Evolutionary conservation across 2,329 filamentous ascomycete genomes (phyloP).

Genomic region (Ilyonectria destructans): DNA sequence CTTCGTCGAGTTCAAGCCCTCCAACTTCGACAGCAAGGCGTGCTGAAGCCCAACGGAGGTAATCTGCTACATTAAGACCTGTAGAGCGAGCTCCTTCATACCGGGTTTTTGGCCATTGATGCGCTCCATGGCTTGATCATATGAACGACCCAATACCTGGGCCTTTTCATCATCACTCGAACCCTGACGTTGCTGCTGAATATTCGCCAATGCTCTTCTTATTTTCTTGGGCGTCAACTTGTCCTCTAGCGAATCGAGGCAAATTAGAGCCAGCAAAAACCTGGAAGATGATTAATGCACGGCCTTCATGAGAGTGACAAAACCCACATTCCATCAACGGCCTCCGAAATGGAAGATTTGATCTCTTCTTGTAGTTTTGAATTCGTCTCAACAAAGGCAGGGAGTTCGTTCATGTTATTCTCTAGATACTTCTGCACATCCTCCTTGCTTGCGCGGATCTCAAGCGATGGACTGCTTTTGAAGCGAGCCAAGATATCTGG

Average conservation of each 20-base stretch:
- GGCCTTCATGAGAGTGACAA: background rate
- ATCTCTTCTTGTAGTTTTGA: conserved; percentile 20
- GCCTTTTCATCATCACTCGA: conserved; percentile 8
- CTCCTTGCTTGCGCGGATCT: conserved; percentile 15
- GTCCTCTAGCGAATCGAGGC: conserved; percentile 11
- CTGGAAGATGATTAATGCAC: conserved; percentile 2
- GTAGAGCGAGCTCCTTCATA: background rate
- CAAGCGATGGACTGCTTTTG: background rate
- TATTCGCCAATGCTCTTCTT: conserved; percentile 10
- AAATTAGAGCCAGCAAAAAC: conserved; percentile 17
- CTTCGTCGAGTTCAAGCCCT: conserved; percentile 15
- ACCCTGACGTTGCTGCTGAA: conserved; percentile 4
- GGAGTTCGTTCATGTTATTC: conserved; percentile 21
- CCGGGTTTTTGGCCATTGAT: background rate
- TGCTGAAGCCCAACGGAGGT: conserved; percentile 11
- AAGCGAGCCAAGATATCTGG: conserved; percentile 12
- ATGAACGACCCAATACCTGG: conserved; percentile 4
- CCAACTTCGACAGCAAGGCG: conserved; percentile 18
- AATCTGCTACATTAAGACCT: conserved; percentile 11
- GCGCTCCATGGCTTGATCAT: conserved; percentile 11
- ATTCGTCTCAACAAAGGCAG: conserved; percentile 11
- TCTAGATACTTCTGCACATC: conserved; percentile 16
- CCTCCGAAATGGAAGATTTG: conserved; percentile 16
- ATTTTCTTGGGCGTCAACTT: conserved; percentile 5
- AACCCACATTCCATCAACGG: conserved; percentile 22